Conservation (phyloP, 352 stramenopile species). For the Phytophthora constricta region DNA sequence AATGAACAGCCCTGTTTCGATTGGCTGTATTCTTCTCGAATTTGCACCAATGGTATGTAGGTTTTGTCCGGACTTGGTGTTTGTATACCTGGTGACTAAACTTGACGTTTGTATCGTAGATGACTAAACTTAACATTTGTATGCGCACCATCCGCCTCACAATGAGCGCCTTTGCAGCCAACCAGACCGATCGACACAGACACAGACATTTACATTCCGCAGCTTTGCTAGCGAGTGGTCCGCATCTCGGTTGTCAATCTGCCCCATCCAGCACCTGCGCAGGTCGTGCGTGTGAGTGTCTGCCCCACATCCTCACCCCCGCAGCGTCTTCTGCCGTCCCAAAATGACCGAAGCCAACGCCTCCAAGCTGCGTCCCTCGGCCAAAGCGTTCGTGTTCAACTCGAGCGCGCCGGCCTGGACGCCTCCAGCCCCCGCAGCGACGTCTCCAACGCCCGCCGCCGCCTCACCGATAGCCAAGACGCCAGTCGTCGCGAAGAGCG, state of each 20-base stretch:
- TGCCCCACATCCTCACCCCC: background rate
- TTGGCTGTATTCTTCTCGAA: no score
- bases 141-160: no score
- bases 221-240: background rate
- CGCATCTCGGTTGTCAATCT: no score
- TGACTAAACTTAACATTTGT: no score
- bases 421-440: conserved; percentile 18
- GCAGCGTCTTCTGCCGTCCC: background rate
- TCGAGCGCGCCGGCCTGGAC: conserved; percentile 57
- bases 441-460: conserved; percentile 1
- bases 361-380: conserved; percentile 65
- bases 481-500: conserved; percentile 34
- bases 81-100: no score
- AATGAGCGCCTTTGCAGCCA: background rate
- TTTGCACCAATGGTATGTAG: no score
- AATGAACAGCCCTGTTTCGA: no score
- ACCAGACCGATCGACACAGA: no score
- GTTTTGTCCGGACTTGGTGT: no score
- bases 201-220: no score
- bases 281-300: conserved; percentile 38
- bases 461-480: conserved; percentile 14
- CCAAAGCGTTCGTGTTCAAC: conserved; percentile 77
- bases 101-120: no score
- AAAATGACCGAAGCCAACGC: conserved; percentile 37
- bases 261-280: conserved; percentile 34